Conservation (phyloP, 2,329 filamentous ascomycete species). For the Pyrenochaeta sp. region DNA sequence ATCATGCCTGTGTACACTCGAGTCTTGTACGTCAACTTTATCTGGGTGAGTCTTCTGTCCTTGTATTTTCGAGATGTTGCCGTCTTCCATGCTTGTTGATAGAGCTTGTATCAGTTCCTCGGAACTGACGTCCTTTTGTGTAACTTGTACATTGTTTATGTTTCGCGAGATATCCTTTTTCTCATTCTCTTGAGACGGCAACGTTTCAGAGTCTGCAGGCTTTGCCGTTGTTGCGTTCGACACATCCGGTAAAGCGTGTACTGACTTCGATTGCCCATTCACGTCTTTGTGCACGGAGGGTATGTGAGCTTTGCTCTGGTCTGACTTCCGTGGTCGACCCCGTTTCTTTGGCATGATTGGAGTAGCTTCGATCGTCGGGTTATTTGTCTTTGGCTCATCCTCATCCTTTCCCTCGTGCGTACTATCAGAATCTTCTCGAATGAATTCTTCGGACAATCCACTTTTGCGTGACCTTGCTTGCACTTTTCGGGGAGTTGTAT, state of each 20-base stretch:
- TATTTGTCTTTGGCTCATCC: background rate
- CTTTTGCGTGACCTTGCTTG: conserved; percentile 24
- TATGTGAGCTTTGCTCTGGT: conserved; percentile 7
- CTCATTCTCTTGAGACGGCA: too few relatives aligned
- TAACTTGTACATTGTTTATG: too few relatives aligned
- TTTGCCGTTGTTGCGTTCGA: conserved; percentile 3
- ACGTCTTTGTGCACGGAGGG: background rate
- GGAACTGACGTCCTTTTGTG: too few relatives aligned
- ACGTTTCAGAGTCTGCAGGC: too few relatives aligned
- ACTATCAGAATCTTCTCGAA: conserved; percentile 24
- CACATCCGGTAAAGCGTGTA: too few relatives aligned
- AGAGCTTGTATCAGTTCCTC: too few relatives aligned
- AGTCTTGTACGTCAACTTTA: too few relatives aligned
- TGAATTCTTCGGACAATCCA: conserved; percentile 24
- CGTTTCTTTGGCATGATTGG: conserved; percentile 18
- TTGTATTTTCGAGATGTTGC: too few relatives aligned
- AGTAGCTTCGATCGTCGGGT: background rate
- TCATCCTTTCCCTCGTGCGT: conserved; percentile 8
- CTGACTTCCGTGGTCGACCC: conserved; percentile 19
- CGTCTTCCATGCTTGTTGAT: too few relatives aligned
- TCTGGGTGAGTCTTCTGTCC: too few relatives aligned
- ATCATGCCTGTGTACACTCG: too few relatives aligned
- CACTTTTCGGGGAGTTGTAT: conserved; percentile 11
- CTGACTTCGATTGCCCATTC: conserved; percentile 3
- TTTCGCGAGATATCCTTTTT: too few relatives aligned